Evolutionary conservation across 306 rosid genomes (phyloP).

Genomic region (Macrotyloma uniflorum): DNA sequence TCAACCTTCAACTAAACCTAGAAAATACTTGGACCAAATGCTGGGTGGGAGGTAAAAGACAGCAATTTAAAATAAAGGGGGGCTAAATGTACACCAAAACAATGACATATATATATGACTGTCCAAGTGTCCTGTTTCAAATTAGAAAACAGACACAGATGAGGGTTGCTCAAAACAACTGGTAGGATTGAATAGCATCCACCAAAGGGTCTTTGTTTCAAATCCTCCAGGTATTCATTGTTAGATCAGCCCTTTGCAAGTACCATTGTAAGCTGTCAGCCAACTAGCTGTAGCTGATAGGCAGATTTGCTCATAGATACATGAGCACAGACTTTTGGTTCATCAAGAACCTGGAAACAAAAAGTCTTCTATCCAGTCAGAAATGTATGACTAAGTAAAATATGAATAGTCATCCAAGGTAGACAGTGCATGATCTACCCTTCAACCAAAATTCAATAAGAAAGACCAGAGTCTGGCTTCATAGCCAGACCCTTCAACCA

Average conservation of each 20-base stretch:
- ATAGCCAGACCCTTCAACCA: neutral
- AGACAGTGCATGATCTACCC: slow-evolving; percentile 18
- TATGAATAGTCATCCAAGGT: neutral
- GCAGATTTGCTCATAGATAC: neutral
- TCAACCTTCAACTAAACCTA: neutral
- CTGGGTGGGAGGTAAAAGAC: neutral
- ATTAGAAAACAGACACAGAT: neutral
- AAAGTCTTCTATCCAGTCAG: neutral
- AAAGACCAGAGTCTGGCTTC: neutral
- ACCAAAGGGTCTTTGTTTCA: neutral
- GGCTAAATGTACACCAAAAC: neutral
- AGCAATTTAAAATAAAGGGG: neutral
- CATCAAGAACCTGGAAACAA: slow-evolving; percentile 21
- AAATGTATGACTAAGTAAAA: neutral
- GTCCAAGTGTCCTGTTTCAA: neutral
- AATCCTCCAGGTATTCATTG: neutral
- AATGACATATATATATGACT: neutral
- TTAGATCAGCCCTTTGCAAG: neutral
- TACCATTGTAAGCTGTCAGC: neutral
- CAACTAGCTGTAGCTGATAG: neutral
- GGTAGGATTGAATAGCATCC: neutral
- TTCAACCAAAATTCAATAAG: neutral
- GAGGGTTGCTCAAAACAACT: neutral
- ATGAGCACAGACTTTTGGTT: neutral
- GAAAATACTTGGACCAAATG: neutral